These are phyloP conservation scores for Gyromitra esculenta DNA, from an alignment of 2,329 filamentous ascomycete genomes.

Conservation along the genomic window DNA sequence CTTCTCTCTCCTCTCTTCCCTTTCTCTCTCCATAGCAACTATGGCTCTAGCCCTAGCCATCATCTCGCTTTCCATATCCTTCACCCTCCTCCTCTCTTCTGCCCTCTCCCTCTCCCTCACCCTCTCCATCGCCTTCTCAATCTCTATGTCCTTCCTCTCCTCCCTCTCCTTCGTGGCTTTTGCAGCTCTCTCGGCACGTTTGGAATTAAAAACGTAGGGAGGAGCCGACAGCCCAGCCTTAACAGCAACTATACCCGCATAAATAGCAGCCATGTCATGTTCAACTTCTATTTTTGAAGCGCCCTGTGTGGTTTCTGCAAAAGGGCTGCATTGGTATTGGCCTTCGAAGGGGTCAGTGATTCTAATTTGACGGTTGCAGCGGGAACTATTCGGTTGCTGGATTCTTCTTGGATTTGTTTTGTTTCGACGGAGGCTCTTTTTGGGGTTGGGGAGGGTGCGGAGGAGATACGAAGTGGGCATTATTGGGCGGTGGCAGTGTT, in stretches of 20 bases:
- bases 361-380: not conserved
- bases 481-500: not conserved
- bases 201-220: not conserved
- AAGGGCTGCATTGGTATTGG: conserved; percentile 20
- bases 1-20: not conserved
- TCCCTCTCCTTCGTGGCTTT: not conserved
- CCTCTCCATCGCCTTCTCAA: not conserved
- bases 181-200: not conserved
- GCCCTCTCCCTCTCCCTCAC: not conserved
- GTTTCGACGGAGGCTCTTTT: conserved; percentile 1
- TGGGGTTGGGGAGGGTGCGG: not conserved
- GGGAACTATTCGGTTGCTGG: not conserved
- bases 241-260: conserved; percentile 18
- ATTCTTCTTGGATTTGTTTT: not conserved
- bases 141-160: not conserved
- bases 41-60: too few species aligned
- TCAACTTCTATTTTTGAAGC: conserved; percentile 20
- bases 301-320: conserved; percentile 20
- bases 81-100: not conserved
- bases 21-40: not conserved
- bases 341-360: conserved; percentile 23
- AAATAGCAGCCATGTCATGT: conserved; percentile 15
- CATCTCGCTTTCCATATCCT: not conserved
- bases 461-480: not conserved
- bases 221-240: conserved; percentile 2